Conservation (phyloP, 176 grass and related monocot species). For the Oryza glaberrima region DNA sequence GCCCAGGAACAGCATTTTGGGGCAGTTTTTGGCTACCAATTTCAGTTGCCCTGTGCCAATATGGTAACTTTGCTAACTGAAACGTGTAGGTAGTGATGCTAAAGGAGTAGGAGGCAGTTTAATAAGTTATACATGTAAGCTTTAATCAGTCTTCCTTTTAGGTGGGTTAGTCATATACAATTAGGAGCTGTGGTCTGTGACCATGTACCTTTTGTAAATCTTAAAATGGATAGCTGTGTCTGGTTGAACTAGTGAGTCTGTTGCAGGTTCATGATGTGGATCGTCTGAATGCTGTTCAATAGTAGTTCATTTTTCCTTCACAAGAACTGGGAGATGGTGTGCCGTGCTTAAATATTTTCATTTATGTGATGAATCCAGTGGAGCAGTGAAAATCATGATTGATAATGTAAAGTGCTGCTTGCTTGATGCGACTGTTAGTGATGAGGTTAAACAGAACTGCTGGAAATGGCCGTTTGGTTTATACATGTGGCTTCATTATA, state of each 20-base stretch:
- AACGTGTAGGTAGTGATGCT: slow-evolving; percentile 35
- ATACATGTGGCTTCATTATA: not conserved
- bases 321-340: not conserved
- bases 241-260: slow-evolving; percentile 9
- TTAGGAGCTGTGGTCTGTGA: slow-evolving; percentile 1
- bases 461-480: not conserved
- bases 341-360: not conserved
- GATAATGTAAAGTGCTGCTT: not conserved
- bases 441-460: not conserved
- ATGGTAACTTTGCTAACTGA: slow-evolving; percentile 38
- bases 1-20: not conserved
- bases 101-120: slow-evolving; percentile 40
- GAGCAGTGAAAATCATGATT: not conserved
- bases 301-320: not conserved
- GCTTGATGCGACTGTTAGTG: not conserved
- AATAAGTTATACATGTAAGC: slow-evolving; percentile 55
- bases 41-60: slow-evolving; percentile 18
- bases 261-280: not conserved
- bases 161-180: slow-evolving; percentile 10
- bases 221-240: not conserved
- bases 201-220: slow-evolving; percentile 29
- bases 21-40: slow-evolving; percentile 18
- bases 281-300: not conserved
- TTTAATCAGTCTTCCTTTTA: slow-evolving; percentile 33
- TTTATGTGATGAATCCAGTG: not conserved